Percentiles rank a stretch among this genome's conserved stretches.
phyloP scores from a whole-genome alignment of 345 rosid genomes.

The Eutrema yunnanense region DNA sequence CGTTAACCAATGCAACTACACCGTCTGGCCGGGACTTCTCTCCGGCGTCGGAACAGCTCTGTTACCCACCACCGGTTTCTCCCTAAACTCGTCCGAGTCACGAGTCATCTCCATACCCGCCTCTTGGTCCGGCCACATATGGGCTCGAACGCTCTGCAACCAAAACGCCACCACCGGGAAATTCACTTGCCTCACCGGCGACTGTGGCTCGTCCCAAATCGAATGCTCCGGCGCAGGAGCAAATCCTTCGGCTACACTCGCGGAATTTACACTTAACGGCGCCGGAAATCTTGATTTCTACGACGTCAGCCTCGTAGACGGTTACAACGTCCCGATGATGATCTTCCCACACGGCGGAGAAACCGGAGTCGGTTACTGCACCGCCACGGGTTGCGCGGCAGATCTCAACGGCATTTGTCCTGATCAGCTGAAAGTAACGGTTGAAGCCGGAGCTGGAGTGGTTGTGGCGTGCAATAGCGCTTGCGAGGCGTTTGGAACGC shows the following conservation, averaged over 20 bases:
- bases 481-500: slow-evolving; percentile 46
- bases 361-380: slow-evolving; percentile 36
- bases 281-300: slow-evolving; percentile 43
- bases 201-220: slow-evolving; percentile 42
- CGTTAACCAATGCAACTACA: slow-evolving; percentile 42
- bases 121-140: slow-evolving; percentile 59
- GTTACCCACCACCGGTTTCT: slow-evolving; percentile 52
- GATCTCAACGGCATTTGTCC: slow-evolving; percentile 51
- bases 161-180: slow-evolving; percentile 38
- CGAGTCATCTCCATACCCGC: slow-evolving; percentile 31
- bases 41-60: slow-evolving; percentile 43
- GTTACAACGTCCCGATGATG: slow-evolving; percentile 54
- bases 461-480: slow-evolving; percentile 52
- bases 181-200: slow-evolving; percentile 50
- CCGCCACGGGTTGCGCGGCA: slow-evolving; percentile 35
- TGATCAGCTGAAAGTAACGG: slow-evolving; percentile 33
- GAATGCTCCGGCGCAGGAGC: slow-evolving; percentile 51
- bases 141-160: slow-evolving; percentile 53
- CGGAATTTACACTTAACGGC: slow-evolving; percentile 49
- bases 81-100: slow-evolving; percentile 36
- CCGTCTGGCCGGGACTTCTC: slow-evolving; percentile 61
- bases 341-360: slow-evolving; percentile 38
- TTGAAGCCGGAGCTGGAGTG: slow-evolving; percentile 1
- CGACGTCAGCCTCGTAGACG: slow-evolving; percentile 65
- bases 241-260: slow-evolving; percentile 49